phyloP scores from a whole-genome alignment of 2,329 filamentous ascomycete species.

The Trichophyton simii region DNA sequence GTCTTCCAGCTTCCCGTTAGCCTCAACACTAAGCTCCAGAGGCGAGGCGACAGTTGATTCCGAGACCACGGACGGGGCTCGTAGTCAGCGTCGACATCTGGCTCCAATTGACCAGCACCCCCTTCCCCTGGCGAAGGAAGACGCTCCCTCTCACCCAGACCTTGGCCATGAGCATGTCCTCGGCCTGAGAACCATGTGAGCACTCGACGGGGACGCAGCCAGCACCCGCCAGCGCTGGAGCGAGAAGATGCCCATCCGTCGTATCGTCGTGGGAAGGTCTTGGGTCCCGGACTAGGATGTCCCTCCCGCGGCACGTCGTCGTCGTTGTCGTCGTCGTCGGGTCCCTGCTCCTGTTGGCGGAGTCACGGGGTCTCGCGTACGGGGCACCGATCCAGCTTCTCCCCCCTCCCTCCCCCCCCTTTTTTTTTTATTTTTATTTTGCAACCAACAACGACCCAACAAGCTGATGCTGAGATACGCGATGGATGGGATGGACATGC shows the following conservation, averaged over 20 bases:
- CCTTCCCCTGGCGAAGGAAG: background rate
- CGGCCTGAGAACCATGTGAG: no score
- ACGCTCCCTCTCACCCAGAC: no score
- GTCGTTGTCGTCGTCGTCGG: no score
- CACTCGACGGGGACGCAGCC: no score
- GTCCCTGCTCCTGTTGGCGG: slow-evolving; percentile 12
- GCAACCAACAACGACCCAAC: background rate
- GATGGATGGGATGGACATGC: background rate
- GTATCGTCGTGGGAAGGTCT: slow-evolving; percentile 2
- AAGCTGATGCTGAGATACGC: background rate
- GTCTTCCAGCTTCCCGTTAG: background rate
- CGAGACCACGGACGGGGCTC: background rate
- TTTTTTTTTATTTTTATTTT: background rate
- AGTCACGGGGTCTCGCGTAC: slow-evolving; percentile 7
- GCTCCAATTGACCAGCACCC: background rate
- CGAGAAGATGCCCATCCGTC: background rate
- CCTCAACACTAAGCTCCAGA: background rate
- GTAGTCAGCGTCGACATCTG: background rate
- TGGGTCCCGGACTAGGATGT: slow-evolving; percentile 23
- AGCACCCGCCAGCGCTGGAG: background rate
- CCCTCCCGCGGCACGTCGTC: slow-evolving; percentile 19
- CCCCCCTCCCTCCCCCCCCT: background rate
- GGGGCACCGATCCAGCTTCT: no score
- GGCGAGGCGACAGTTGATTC: background rate
- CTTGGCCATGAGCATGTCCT: no score